Base-by-base conservation (phyloP, 257 asterid genomes). In the Ligustrum vulgare region DNA sequence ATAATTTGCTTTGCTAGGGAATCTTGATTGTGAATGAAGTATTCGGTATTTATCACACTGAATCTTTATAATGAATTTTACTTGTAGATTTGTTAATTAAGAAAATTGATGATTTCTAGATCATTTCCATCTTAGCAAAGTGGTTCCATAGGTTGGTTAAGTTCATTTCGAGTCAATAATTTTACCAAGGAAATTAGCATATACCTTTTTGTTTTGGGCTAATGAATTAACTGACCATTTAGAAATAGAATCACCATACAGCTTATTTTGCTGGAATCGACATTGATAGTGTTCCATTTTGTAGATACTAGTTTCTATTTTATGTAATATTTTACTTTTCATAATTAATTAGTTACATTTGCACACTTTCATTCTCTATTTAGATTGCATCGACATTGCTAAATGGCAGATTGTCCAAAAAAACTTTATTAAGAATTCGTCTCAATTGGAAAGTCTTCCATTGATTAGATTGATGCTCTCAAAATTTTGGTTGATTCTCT, bases 401-500 rank as follows among this genome's bases (percentile, higher is more conserved):
- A 66, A 94, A 94, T 84, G 98, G 92, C 64, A 89, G 98, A 80
- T 84, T 94, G 75, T 94, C 98, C 70, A 69, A 81, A 69, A 86
- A 84, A 69, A 1, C 31, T 94, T 98, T 39, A 91, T 90, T 67
- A 84, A 6, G 43, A 83, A 51, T 64, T 94, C 98, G 98, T 91
- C 95, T 70, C 84, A 76, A 35, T 92, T 97, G 35, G 75, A 82
- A 62, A 67, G 80, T 75, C 83, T 83, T 75, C 93, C 93, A 18
- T 75, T 94, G 86, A 81, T 89, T 72, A 76, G 83, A 74, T 78
- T 94, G 78, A 82, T 94, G 88, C 97, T 94, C 65, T 92, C 98
- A 79, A 90, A 91, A 75, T 94, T 94, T 80, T 88, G 92, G n/a
- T 66, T 94, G 84, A 91, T 94, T 84, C 88, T 86, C 71, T 98